Percentiles rank a stretch among this genome's conserved stretches.
Conservation (phyloP, 2,329 filamentous ascomycete species). For the Knufia petricola region DNA sequence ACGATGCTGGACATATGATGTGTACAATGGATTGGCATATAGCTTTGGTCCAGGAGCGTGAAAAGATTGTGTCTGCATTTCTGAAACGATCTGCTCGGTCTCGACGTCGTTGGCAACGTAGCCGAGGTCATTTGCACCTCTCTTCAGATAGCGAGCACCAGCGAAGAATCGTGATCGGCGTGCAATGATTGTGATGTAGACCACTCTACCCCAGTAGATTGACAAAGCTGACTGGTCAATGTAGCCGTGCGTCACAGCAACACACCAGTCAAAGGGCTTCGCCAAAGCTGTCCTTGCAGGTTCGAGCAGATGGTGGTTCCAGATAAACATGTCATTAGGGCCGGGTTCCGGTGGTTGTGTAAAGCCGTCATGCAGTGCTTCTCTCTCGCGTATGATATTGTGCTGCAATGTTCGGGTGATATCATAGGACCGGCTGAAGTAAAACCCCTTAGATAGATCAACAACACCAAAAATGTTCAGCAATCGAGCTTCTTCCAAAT, state of each 20-base stretch:
- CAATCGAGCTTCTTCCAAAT: conserved; percentile 82
- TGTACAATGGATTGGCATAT: conserved; percentile 83
- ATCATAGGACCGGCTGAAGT: conserved; percentile 98
- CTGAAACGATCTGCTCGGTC: conserved; percentile 95
- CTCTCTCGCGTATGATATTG: conserved; percentile 75
- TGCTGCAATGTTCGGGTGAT: conserved; percentile 85
- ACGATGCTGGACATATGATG: conserved; percentile 91
- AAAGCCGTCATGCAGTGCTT: conserved; percentile 56
- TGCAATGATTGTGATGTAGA: conserved; percentile 90
- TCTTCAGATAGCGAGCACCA: conserved; percentile 85
- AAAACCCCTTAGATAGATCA: conserved; percentile 84
- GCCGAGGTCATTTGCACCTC: conserved; percentile 85
- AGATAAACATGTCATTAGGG: conserved; percentile 94
- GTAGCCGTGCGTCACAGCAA: conserved; percentile 91
- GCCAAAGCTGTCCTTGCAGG: conserved; percentile 62
- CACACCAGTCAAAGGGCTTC: conserved; percentile 88
- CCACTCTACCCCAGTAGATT: conserved; percentile 69
- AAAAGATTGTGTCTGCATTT: conserved; percentile 88
- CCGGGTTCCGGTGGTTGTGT: conserved; percentile 52
- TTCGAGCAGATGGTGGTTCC: conserved; percentile 82
- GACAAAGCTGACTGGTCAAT: conserved; percentile 80
- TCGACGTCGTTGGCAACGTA: conserved; percentile 98
- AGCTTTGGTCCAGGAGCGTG: conserved; percentile 79
- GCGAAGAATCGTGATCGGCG: conserved; percentile 87
- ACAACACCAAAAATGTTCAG: conserved; percentile 81